A percentile compares a stretch with the other conserved stretches of the same genome.
Conservation (phyloP, 164 flowering plant species). For the Santalum album region DNA sequence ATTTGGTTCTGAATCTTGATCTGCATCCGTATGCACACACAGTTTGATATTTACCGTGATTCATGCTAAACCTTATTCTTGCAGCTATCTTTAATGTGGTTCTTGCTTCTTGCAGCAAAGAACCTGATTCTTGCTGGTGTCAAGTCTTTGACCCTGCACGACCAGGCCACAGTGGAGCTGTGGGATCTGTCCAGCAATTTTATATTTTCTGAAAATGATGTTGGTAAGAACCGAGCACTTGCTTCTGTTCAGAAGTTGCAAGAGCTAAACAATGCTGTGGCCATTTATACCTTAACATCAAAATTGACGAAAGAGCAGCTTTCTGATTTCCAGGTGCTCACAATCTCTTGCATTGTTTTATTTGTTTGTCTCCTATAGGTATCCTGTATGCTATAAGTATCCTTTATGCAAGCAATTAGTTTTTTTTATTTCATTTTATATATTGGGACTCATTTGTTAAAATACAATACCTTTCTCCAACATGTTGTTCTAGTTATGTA, state of each 20-base stretch:
- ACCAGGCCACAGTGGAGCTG: background rate
- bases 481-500: too few relatives aligned
- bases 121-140: slow-evolving; percentile 4
- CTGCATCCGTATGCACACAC: too few relatives aligned
- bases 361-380: background rate
- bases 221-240: slow-evolving; percentile 5
- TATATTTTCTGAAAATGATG: slow-evolving; percentile 3
- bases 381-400: too few relatives aligned
- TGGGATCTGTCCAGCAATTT: slow-evolving; percentile 5
- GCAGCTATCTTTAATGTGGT: background rate
- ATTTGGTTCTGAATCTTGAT: too few relatives aligned
- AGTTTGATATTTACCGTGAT: background rate
- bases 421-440: too few relatives aligned
- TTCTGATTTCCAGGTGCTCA: background rate
- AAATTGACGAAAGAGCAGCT: background rate
- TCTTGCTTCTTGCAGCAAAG: slow-evolving; percentile 1
- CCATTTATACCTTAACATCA: background rate
- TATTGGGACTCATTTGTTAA: too few relatives aligned
- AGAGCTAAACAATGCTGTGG: slow-evolving; percentile 5
- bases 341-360: background rate
- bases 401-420: too few relatives aligned
- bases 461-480: too few relatives aligned
- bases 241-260: slow-evolving; percentile 7
- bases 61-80: background rate
- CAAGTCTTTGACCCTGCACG: slow-evolving; percentile 4